phyloP scores from a whole-genome alignment of 2,329 filamentous ascomycete genomes.

The Colletotrichum euphorbiae region DNA sequence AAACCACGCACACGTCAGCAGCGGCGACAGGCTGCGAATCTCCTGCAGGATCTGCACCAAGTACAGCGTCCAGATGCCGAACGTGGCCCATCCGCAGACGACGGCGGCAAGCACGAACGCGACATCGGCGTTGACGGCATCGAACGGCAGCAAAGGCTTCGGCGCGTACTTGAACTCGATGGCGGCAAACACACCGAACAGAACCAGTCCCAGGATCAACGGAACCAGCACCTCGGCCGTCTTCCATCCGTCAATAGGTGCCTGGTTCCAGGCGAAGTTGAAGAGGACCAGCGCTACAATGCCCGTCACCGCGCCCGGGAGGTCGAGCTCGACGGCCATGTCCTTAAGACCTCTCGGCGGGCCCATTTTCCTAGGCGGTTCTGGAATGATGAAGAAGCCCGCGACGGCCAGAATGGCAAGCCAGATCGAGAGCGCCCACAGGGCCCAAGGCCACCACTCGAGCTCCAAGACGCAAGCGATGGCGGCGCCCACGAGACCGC shows the following conservation, averaged over 20 bases:
- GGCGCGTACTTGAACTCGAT: constrained; percentile 62
- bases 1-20: constrained; percentile 59
- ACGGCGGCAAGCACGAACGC: constrained; percentile 68
- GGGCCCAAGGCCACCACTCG: constrained; percentile 62
- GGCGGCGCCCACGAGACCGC: constrained; percentile 56
- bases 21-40: constrained; percentile 54
- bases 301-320: constrained; percentile 57
- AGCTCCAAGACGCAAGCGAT: constrained; percentile 54
- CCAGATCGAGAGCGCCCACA: constrained; percentile 55
- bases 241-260: constrained; percentile 68
- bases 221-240: constrained; percentile 66
- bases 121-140: constrained; percentile 59
- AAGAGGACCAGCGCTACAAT: constrained; percentile 69
- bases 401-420: constrained; percentile 49
- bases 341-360: constrained; percentile 36
- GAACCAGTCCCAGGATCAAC: constrained; percentile 66
- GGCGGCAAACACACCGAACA: constrained; percentile 67
- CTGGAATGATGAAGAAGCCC: constrained; percentile 51
- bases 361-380: constrained; percentile 40
- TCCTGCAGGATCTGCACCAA: constrained; percentile 61
- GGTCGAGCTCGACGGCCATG: constrained; percentile 50
- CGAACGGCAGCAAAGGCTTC: constrained; percentile 69
- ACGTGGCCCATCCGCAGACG: constrained; percentile 65
- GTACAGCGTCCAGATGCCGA: constrained; percentile 67
- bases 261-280: constrained; percentile 77